Evolutionary conservation across 2,329 filamentous ascomycete species (phyloP), one percentile per base, ranked within the genome.

Genomic region (Teratosphaeria destructans): DNA sequence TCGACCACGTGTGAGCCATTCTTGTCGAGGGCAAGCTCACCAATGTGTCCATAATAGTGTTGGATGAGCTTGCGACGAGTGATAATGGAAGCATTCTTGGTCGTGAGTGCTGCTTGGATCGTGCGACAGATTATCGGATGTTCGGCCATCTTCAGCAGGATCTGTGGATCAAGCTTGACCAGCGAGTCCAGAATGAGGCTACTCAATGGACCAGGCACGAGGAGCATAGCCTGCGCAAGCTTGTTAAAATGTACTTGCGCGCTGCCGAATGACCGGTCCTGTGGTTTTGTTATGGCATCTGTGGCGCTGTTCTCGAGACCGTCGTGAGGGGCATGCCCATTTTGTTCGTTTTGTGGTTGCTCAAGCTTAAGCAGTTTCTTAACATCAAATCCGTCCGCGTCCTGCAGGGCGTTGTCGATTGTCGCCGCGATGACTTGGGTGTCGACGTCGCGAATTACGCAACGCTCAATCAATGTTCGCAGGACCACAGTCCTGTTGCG

Each of bases 401-500:
- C 75, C 54, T 78, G 78, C 68, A 84, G 85, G 34, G 81, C 79
- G 23, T 81, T 77, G 62, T 84, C 81, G 10, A 89, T 76, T 52
- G 82, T 76, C 39, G 76, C 74, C 5, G 82, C 81, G 58, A 88
- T 78, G 7, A 77, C 77, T 43, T 77, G 73, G 1, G 79, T 81
- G 66, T 86, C 79, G 27, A 85, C 78, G 3, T 78, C 78, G 59
- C 93, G 85, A 10, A 86, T 84, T 5, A 84, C 76, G 70, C 90
- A 95, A 62, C 93, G 83, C 72, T 96, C 90, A 62, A 97, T 87
- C 3, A 97, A 77, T 0, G 86, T 85, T 70, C 86, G 89, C 67
- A 96, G 82, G 11, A 96, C 86, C 59, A 88, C 86, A 62, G 89
- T 88, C 54, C 93, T 83, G 47, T 85, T 85, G 61, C 90, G 85